phyloP scores from a whole-genome alignment of 2,329 filamentous ascomycete species.

The Ophiocordyceps australis region DNA sequence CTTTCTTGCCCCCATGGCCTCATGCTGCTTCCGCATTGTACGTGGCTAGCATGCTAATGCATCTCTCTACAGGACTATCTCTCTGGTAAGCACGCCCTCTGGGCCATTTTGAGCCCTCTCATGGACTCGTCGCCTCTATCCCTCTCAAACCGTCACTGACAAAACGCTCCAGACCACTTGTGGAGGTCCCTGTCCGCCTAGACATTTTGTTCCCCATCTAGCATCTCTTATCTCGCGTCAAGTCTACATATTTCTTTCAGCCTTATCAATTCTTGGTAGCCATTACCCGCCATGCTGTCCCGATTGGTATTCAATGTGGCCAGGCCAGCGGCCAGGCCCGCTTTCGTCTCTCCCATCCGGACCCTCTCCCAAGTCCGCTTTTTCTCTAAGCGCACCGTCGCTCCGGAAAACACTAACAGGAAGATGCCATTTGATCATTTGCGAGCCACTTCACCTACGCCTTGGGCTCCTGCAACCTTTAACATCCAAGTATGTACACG shows the following conservation, averaged over 20 bases:
- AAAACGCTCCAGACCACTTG: constrained; percentile 23
- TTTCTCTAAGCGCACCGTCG: no score
- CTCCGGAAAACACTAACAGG: constrained; percentile 47
- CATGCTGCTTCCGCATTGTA: constrained; percentile 1
- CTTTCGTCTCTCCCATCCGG: constrained; percentile 19
- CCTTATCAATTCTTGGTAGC: constrained; percentile 2
- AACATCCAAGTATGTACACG: constrained; percentile 69
- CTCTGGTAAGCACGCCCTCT: constrained; percentile 37
- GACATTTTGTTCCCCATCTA: constrained; percentile 7
- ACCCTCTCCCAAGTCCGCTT: constrained; percentile 19
- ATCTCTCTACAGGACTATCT: constrained; percentile 45
- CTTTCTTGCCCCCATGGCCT: not conserved
- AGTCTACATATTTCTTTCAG: constrained; percentile 2
- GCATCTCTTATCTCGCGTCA: constrained; percentile 4
- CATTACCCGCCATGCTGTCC: constrained; percentile 34
- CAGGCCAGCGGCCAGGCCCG: constrained; percentile 30
- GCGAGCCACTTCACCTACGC: constrained; percentile 45
- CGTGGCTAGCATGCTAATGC: constrained; percentile 21
- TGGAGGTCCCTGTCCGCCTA: constrained; percentile 20
- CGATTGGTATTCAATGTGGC: constrained; percentile 32
- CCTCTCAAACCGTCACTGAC: constrained; percentile 2
- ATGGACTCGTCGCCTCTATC: constrained; percentile 22
- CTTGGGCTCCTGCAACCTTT: constrained; percentile 53
- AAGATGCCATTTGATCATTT: constrained; percentile 40
- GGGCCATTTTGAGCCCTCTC: no score